These are phyloP conservation scores for Fusarium haematococcum DNA, from an alignment of 2,329 filamentous ascomycete species.

Conservation along the genomic window DNA sequence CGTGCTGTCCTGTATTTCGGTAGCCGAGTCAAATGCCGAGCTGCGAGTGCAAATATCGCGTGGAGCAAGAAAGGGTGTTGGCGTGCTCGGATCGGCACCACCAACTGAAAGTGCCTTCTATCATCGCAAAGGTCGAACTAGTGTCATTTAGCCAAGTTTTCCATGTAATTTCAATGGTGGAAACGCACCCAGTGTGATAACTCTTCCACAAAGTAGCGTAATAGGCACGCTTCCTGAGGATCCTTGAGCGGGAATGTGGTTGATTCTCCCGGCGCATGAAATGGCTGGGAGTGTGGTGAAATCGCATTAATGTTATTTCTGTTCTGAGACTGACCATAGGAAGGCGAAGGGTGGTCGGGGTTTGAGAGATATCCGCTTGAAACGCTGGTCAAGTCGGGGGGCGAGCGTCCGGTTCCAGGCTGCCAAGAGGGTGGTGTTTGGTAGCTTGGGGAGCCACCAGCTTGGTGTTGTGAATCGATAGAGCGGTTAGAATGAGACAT, in stretches of 20 bases:
- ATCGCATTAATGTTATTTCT: background rate
- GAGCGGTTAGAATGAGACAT: background rate
- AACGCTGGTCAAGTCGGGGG: slow-evolving; percentile 12
- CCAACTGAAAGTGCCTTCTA: slow-evolving; percentile 53
- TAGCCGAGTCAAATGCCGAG: slow-evolving; percentile 53
- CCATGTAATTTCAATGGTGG: fast-evolving
- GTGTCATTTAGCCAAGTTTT: slow-evolving; percentile 10
- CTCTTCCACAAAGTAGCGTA: slow-evolving; percentile 55
- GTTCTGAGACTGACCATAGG: slow-evolving; percentile 15
- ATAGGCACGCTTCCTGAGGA: slow-evolving; percentile 53
- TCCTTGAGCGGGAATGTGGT: slow-evolving; percentile 47
- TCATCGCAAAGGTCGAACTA: slow-evolving; percentile 57
- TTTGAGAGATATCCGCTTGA: slow-evolving; percentile 19
- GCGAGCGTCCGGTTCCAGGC: slow-evolving; percentile 19
- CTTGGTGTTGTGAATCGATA: slow-evolving; percentile 3
- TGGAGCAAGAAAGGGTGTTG: slow-evolving; percentile 54
- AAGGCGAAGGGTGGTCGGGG: slow-evolving; percentile 25
- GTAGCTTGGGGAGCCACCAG: slow-evolving; percentile 11
- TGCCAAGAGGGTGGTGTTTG: slow-evolving; percentile 24
- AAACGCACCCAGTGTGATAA: slow-evolving; percentile 53
- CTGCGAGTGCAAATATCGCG: slow-evolving; percentile 55
- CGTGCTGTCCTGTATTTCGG: slow-evolving; percentile 52
- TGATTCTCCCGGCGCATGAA: slow-evolving; percentile 11
- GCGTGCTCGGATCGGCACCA: slow-evolving; percentile 51
- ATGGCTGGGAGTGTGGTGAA: slow-evolving; percentile 22